Evolutionary conservation across 208 protist species (phyloP).

Genomic region (Trypanosoma platydactyli): DNA sequence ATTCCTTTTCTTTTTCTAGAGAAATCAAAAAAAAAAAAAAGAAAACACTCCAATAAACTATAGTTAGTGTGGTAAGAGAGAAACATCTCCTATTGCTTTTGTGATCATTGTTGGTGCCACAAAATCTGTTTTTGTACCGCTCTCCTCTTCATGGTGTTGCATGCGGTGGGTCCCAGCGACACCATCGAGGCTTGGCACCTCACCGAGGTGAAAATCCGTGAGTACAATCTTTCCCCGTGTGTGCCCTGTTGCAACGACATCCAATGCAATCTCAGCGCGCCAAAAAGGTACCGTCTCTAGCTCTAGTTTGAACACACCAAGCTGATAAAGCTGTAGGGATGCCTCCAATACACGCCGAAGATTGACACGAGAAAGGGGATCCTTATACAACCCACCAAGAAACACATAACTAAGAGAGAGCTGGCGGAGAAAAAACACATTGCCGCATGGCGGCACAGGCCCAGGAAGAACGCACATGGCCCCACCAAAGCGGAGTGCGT

Average conservation of each 20-base stretch:
- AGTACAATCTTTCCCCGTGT: constrained; percentile 72
- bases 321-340: constrained; percentile 46
- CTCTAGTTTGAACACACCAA: constrained; percentile 43
- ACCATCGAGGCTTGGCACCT: constrained; percentile 28
- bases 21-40: not conserved
- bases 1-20: constrained; percentile 1
- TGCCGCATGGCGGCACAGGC: constrained; percentile 22
- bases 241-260: constrained; percentile 45
- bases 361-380: constrained; percentile 34
- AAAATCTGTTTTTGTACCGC: not conserved
- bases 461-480: constrained; percentile 59
- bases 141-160: constrained; percentile 17
- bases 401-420: constrained; percentile 68
- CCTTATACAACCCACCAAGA: constrained; percentile 40
- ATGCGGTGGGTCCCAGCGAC: constrained; percentile 28
- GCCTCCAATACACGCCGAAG: constrained; percentile 42
- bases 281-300: constrained; percentile 56
- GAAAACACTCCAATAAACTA: too few species aligned
- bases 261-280: constrained; percentile 40
- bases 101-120: too few species aligned
- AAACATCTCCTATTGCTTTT: too few species aligned
- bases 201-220: constrained; percentile 46
- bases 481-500: constrained; percentile 68
- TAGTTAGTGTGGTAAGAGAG: too few species aligned
- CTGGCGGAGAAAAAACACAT: constrained; percentile 59